phyloP scores from a whole-genome alignment of 495 filamentous ascomycete genomes.

The Trichodelitschia bisporula region DNA sequence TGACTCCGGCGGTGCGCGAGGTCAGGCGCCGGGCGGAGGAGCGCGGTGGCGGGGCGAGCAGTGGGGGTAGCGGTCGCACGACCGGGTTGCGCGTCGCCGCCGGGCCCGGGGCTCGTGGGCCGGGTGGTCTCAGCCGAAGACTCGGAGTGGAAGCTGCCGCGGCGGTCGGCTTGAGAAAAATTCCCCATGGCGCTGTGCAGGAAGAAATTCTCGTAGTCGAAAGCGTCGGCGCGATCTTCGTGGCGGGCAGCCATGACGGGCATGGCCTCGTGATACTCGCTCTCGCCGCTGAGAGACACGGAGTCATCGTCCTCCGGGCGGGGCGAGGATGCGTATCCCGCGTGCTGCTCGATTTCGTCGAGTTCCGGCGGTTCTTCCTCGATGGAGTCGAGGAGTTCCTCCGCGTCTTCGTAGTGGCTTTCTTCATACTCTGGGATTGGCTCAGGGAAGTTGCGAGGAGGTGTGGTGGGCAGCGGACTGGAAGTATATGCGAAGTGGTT shows the following conservation, averaged over 20 bases:
- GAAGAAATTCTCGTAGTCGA: conserved; percentile 93
- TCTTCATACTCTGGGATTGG: conserved; percentile 12
- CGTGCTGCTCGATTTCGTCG: conserved; percentile 1
- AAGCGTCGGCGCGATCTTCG: conserved; percentile 89
- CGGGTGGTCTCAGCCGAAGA: conserved; percentile 54
- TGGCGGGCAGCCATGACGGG: conserved; percentile 26
- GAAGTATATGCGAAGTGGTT: no score
- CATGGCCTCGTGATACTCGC: conserved; percentile 17
- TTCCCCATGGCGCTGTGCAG: conserved; percentile 74
- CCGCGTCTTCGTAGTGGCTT: conserved; percentile 36
- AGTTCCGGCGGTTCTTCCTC: conserved; percentile 1
- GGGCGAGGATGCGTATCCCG: no score
- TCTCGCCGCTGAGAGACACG: conserved; percentile 16
- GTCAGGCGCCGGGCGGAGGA: background rate
- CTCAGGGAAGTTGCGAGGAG: no score
- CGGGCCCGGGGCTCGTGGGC: conserved; percentile 3
- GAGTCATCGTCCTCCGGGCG: background rate
- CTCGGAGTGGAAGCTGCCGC: background rate
- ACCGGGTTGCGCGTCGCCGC: conserved; percentile 2
- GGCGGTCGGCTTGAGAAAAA: conserved; percentile 23
- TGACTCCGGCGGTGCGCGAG: conserved; percentile 24
- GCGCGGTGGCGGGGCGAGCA: background rate
- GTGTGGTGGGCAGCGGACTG: no score
- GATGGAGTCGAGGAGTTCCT: conserved; percentile 15
- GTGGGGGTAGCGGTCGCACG: background rate